These are phyloP conservation scores for Saccharomycopsis babjevae DNA, from an alignment of 805 yeast genomes.

Conservation along the genomic window DNA sequence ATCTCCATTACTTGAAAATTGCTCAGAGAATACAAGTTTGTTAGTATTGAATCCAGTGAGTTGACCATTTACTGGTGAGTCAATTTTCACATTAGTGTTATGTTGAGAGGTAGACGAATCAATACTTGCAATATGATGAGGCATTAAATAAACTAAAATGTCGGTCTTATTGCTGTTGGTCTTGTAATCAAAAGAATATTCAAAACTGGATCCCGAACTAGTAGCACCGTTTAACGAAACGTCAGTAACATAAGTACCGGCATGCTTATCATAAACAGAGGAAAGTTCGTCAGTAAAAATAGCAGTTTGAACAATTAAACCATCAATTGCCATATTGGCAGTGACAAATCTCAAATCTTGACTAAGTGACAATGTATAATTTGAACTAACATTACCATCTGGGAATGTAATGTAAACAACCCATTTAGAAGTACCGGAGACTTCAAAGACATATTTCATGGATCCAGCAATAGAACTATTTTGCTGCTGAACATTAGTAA, in stretches of 20 bases:
- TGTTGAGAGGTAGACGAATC: conserved; percentile 22
- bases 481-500: neutral
- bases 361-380: conserved; percentile 22
- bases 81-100: conserved; percentile 33
- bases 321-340: conserved; percentile 27
- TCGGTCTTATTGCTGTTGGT: conserved; percentile 38
- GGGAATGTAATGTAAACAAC: conserved; percentile 38
- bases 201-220: conserved; percentile 35
- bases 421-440: conserved; percentile 35
- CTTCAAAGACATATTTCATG: neutral
- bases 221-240: conserved; percentile 37
- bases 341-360: conserved; percentile 26
- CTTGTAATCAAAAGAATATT: conserved; percentile 37
- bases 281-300: conserved; percentile 27
- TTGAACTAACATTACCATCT: conserved; percentile 20
- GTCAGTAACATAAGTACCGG: conserved; percentile 53
- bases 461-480: neutral
- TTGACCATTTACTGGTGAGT: conserved; percentile 41
- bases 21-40: conserved; percentile 23
- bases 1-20: neutral
- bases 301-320: conserved; percentile 44
- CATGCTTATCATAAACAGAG: conserved; percentile 43
- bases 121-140: conserved; percentile 38
- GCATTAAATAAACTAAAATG: conserved; percentile 39
- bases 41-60: conserved; percentile 36